Percentiles rank a stretch among this genome's conserved stretches.
phyloP scores from a whole-genome alignment of 1,284 basidiomycete species.

The Boletus subluridellus region DNA sequence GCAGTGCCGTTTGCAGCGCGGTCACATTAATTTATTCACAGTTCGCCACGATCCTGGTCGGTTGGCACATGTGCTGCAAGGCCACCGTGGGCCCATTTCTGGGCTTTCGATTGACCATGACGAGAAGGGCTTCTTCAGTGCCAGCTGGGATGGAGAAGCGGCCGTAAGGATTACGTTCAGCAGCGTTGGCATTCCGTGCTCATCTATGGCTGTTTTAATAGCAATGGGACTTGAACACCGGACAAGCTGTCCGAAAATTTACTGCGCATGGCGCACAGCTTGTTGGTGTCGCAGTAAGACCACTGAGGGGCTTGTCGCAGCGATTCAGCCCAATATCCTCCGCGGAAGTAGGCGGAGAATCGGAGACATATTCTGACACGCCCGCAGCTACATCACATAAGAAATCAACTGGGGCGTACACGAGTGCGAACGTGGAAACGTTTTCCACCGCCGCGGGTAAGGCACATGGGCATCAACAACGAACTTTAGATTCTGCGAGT shows the following conservation, averaged over 20 bases:
- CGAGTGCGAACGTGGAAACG: slow-evolving; percentile 24
- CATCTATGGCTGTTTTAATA: slow-evolving; percentile 34
- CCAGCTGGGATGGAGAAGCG: slow-evolving; percentile 92
- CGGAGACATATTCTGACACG: slow-evolving; percentile 15
- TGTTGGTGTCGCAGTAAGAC: slow-evolving; percentile 77
- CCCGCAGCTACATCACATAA: slow-evolving; percentile 7
- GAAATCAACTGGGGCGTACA: slow-evolving; percentile 11
- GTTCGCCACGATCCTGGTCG: slow-evolving; percentile 90
- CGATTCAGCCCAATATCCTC: slow-evolving; percentile 33
- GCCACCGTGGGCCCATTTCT: slow-evolving; percentile 83
- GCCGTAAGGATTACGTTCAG: slow-evolving; percentile 55
- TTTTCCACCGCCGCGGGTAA: slow-evolving; percentile 14
- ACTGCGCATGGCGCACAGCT: slow-evolving; percentile 86
- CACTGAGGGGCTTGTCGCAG: slow-evolving; percentile 45
- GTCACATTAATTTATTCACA: slow-evolving; percentile 88
- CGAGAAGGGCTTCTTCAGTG: slow-evolving; percentile 85
- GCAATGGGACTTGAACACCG: slow-evolving; percentile 99
- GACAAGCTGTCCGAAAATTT: slow-evolving; percentile 75
- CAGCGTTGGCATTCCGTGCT: slow-evolving; percentile 1
- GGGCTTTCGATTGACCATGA: slow-evolving; percentile 75
- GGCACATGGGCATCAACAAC: slow-evolving; percentile 17
- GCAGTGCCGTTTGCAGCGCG: slow-evolving; percentile 50
- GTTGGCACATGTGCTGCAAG: slow-evolving; percentile 68
- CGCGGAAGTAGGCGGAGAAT: slow-evolving; percentile 26
- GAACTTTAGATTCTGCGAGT: slow-evolving; percentile 19